These are phyloP conservation scores for Microsporum ferrugineum DNA, from an alignment of 2,329 filamentous ascomycete genomes.

Conservation along the genomic window DNA sequence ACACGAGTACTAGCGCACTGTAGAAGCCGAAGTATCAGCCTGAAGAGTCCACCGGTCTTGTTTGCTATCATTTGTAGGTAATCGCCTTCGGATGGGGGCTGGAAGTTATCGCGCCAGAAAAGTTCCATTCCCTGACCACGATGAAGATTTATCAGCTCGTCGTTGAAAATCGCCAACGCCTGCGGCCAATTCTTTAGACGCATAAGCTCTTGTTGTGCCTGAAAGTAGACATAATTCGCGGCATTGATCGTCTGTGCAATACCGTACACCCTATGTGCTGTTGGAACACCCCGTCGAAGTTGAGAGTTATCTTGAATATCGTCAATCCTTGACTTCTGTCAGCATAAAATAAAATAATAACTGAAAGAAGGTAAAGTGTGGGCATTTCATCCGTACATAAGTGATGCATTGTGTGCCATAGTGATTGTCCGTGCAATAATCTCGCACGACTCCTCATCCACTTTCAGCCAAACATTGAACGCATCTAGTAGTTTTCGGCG, in stretches of 20 bases:
- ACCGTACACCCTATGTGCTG: constrained; percentile 36
- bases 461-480: constrained; percentile 29
- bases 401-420: constrained; percentile 32
- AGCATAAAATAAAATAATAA: background rate
- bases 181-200: background rate
- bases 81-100: constrained; percentile 15
- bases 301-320: constrained; percentile 36
- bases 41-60: constrained; percentile 20
- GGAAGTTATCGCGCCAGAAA: background rate
- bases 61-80: constrained; percentile 23
- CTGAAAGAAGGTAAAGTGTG: constrained; percentile 18
- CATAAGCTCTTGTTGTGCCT: constrained; percentile 25
- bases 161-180: background rate
- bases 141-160: background rate
- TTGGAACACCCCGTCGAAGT: constrained; percentile 33
- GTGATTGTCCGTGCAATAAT: constrained; percentile 26
- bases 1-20: constrained; percentile 13
- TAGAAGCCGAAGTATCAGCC: constrained; percentile 15
- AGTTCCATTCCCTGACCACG: background rate
- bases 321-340: constrained; percentile 18
- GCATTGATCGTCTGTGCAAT: constrained; percentile 36
- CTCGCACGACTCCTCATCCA: constrained; percentile 23
- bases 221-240: constrained; percentile 36
- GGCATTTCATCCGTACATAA: constrained; percentile 20
- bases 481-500: constrained; percentile 28